Evolutionary conservation across 805 yeast genomes (phyloP), one percentile per base, ranked within the genome.

Genomic region (Candida insectalens): DNA sequence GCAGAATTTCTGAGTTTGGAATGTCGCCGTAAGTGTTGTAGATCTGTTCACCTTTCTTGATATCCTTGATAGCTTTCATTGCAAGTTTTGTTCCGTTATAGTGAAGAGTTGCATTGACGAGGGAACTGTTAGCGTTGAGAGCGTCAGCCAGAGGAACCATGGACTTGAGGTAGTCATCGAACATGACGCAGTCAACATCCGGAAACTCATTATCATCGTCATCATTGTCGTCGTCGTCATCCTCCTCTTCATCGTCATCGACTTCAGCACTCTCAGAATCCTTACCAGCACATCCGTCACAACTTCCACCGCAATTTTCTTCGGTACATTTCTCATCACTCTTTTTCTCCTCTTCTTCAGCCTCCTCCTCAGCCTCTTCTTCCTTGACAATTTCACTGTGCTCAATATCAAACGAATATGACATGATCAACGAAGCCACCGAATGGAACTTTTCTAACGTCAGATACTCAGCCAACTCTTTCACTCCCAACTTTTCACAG

Each of bases 91-190:
- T 69, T 2, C 57, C 55, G 15, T 64, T 60, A 40, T 74, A 74
- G 27, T 66, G 67, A 40, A 87, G 58, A 37, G 76, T 69, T 6
- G 96, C 95, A 53, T 89, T 89, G 46, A 75, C 75, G 13, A 69
- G 60, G 6, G 67, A 66, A 1, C 95, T 81, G 49, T 88, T 92
- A 1, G 96, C 84, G 50, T 92, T 89, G 39, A 92, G 60, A 16
- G 84, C 77, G 51, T 89, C 98, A 0, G 97, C 97, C 30, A 87
- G 60, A 0, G 97, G 95, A 3, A 88, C 85, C 95, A 92, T 80
- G 1, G 94, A 79, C 51, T 88, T 88, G 42, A 68, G 60, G 38
- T 63, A 71, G 3, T 65, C 13, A 26, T 53, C 57, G 12, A 30
- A 28, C 21, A 36, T 37, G 13, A 51, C 34, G 10, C 10, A 7